Conservation (phyloP, 148 eudicot genomes). For the Cornus suecica region DNA sequence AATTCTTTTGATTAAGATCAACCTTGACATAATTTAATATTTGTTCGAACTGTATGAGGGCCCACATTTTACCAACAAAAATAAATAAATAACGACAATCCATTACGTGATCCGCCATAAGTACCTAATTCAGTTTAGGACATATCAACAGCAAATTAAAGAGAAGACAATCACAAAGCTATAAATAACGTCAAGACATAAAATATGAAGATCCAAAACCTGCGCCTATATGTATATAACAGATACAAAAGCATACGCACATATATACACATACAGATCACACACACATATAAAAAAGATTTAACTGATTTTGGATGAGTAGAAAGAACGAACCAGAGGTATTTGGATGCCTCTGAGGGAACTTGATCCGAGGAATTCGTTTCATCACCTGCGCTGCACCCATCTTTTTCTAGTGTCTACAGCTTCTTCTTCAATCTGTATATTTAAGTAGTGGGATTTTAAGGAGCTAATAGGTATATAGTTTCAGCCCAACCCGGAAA, state of each 20-base stretch:
- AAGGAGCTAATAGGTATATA: no score
- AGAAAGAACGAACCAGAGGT: slow-evolving; percentile 32
- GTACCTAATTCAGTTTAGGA: background rate
- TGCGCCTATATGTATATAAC: no score
- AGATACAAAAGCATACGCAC: no score
- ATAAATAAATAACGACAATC: background rate
- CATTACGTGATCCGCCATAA: background rate
- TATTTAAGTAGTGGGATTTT: no score
- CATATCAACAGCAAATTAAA: background rate
- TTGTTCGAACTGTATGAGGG: background rate
- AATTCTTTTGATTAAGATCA: no score
- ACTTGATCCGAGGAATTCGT: slow-evolving; percentile 70
- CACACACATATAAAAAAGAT: no score
- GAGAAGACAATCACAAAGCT: background rate
- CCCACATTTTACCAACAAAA: background rate
- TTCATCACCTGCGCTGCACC: slow-evolving; percentile 47
- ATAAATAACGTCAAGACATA: background rate
- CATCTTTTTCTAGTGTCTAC: slow-evolving; percentile 16
- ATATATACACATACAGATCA: no score
- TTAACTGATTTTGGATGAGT: background rate
- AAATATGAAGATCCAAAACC: background rate
- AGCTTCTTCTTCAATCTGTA: no score
- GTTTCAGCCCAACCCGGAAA: no score
- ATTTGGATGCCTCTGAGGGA: slow-evolving; percentile 53
- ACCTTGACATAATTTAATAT: background rate